Conservation (phyloP, 2,329 filamentous ascomycete genomes). For the Aspergillus puulaauensis region DNA sequence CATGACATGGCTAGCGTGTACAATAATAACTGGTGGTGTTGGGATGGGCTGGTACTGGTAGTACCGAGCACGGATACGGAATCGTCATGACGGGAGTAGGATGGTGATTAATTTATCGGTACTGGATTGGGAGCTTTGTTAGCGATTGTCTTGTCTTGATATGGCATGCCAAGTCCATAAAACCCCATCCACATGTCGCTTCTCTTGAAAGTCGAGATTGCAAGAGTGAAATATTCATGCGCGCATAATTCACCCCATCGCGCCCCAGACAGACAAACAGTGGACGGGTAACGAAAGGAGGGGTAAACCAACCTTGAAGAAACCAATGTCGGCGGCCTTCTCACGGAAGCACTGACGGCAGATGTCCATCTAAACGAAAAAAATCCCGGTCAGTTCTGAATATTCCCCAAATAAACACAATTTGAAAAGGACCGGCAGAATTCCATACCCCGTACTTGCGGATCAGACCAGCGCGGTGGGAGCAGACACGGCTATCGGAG, state of each 20-base stretch:
- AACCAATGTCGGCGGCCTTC: constrained; percentile 67
- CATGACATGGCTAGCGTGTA: background rate
- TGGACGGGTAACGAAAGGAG: no score
- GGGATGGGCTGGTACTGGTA: background rate
- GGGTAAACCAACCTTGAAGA: constrained; percentile 60
- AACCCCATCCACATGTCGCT: background rate
- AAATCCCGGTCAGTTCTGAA: constrained; percentile 17
- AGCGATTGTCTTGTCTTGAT: constrained; percentile 7
- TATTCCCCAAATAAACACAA: background rate
- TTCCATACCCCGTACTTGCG: constrained; percentile 82
- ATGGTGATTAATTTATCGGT: constrained; percentile 34
- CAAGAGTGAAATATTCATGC: no score
- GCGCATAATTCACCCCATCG: no score
- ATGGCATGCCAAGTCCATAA: background rate
- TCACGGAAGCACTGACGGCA: constrained; percentile 70
- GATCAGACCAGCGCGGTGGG: constrained; percentile 98
- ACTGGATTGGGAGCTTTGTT: constrained; percentile 24
- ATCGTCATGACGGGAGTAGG: constrained; percentile 31
- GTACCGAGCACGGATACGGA: constrained; percentile 27
- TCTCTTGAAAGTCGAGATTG: no score
- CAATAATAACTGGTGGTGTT: background rate
- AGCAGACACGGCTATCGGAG: constrained; percentile 69
- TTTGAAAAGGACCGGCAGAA: background rate
- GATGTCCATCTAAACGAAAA: constrained; percentile 47
- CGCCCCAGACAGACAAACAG: no score